These are phyloP conservation scores for Coniochaeta pulveracea DNA, from an alignment of 2,329 filamentous ascomycete species.

Conservation along the genomic window DNA sequence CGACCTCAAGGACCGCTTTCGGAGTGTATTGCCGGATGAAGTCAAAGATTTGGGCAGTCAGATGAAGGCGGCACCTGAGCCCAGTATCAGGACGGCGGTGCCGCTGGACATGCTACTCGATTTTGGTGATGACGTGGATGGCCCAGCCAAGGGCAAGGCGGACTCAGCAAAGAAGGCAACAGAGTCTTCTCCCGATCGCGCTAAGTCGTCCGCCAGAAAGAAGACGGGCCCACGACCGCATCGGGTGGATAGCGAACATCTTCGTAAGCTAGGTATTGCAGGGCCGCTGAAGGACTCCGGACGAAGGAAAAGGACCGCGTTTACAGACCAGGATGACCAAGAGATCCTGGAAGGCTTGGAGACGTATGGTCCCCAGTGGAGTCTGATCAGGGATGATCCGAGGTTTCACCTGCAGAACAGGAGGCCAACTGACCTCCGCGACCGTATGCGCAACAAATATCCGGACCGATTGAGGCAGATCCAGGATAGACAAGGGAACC, in stretches of 20 bases:
- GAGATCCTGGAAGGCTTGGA: slow-evolving; percentile 51
- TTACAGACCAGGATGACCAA: slow-evolving; percentile 50
- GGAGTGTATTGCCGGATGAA: slow-evolving; percentile 21
- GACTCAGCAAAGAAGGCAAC: slow-evolving; percentile 20
- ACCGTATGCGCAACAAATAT: slow-evolving; percentile 53
- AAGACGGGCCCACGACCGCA: too few species aligned
- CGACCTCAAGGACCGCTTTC: slow-evolving; percentile 55
- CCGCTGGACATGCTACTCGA: too few species aligned
- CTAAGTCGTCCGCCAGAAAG: too few species aligned
- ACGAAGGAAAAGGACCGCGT: slow-evolving; percentile 47
- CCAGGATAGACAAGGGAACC: slow-evolving; percentile 43
- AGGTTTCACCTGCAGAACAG: slow-evolving; percentile 45
- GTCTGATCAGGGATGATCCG: slow-evolving; percentile 50
- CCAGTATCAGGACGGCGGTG: too few species aligned
- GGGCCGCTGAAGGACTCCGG: slow-evolving; percentile 52
- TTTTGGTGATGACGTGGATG: too few species aligned
- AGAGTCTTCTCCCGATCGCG: too few species aligned
- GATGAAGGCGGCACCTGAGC: too few species aligned
- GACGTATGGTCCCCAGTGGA: slow-evolving; percentile 52
- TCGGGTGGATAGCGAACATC: slow-evolving; percentile 30
- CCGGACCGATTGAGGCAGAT: slow-evolving; percentile 45
- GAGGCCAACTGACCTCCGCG: slow-evolving; percentile 51
- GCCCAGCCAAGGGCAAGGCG: slow-evolving; percentile 7
- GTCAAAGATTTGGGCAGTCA: slow-evolving; percentile 22
- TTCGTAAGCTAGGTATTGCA: slow-evolving; percentile 43